A percentile compares a stretch with the other conserved stretches of the same genome.
Conservation (phyloP, 139 green algal species). For the Coelastrella sp. region DNA sequence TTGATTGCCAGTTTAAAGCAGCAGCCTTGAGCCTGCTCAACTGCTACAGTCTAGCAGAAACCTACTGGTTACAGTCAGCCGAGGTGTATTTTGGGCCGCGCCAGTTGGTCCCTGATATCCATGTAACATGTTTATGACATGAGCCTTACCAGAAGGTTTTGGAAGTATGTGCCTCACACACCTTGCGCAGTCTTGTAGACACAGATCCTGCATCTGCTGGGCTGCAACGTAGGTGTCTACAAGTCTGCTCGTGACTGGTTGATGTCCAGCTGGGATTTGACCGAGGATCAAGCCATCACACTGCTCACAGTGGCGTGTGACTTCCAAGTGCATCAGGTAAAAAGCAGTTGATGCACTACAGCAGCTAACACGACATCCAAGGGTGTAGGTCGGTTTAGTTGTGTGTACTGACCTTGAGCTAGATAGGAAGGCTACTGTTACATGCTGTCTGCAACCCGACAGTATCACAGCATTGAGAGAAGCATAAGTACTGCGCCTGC, state of each 20-base stretch:
- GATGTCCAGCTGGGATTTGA: constrained; percentile 67
- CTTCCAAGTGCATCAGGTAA: constrained; percentile 63
- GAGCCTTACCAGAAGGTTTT: too few relatives aligned
- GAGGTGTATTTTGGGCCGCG: too few relatives aligned
- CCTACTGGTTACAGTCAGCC: too few relatives aligned
- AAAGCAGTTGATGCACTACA: too few relatives aligned
- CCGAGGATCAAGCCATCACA: constrained; percentile 76
- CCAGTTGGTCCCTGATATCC: too few relatives aligned
- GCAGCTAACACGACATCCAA: too few relatives aligned
- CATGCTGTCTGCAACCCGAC: background rate
- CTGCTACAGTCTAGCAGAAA: too few relatives aligned
- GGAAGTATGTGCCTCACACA: background rate
- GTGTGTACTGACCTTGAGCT: background rate
- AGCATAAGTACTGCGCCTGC: background rate
- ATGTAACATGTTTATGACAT: too few relatives aligned
- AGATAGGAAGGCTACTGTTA: background rate
- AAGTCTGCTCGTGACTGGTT: constrained; percentile 72
- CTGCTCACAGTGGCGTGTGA: constrained; percentile 75
- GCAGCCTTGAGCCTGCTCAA: too few relatives aligned
- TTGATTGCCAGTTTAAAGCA: too few relatives aligned
- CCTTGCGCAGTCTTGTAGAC: background rate
- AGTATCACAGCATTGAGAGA: background rate
- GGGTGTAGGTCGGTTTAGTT: too few relatives aligned
- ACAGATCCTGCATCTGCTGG: background rate
- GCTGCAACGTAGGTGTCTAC: background rate